These are phyloP conservation scores for Malus sylvestris DNA, from an alignment of 306 rosid species.

Conservation along the genomic window DNA sequence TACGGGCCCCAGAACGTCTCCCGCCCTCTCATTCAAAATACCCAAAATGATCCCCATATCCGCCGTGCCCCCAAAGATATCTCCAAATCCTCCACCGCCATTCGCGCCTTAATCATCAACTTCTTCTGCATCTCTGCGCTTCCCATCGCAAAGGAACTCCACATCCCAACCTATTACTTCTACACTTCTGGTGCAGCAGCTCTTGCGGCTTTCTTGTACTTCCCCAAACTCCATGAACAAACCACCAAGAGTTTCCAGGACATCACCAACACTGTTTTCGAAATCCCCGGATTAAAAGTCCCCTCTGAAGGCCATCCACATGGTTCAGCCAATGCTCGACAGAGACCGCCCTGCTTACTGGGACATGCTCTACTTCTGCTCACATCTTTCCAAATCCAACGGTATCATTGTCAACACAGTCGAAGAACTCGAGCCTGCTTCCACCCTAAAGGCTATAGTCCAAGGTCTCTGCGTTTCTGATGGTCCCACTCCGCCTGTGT, in stretches of 20 bases:
- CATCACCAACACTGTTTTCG: not conserved
- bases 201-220: conserved; percentile 8
- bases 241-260: conserved; percentile 9
- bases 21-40: not conserved
- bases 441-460: not conserved
- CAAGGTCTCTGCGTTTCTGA: conserved; percentile 13
- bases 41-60: not conserved
- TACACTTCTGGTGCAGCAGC: conserved; percentile 15
- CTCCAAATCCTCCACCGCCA: not conserved
- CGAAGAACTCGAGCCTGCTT: conserved; percentile 17
- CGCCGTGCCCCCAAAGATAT: conserved; percentile 1
- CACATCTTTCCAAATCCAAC: not conserved
- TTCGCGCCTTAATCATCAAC: conserved; percentile 25
- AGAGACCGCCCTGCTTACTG: conserved; percentile 1
- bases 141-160: not conserved
- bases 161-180: conserved; percentile 23
- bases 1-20: conserved; percentile 7
- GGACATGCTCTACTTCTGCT: not conserved
- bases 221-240: not conserved
- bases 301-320: not conserved
- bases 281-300: conserved; percentile 4
- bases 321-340: conserved; percentile 1
- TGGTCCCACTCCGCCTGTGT: conserved; percentile 15
- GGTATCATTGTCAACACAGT: conserved; percentile 19
- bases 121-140: conserved; percentile 16